Evolutionary conservation across 305 asterid species (phyloP).

Genomic region (Plantago coronopus): DNA sequence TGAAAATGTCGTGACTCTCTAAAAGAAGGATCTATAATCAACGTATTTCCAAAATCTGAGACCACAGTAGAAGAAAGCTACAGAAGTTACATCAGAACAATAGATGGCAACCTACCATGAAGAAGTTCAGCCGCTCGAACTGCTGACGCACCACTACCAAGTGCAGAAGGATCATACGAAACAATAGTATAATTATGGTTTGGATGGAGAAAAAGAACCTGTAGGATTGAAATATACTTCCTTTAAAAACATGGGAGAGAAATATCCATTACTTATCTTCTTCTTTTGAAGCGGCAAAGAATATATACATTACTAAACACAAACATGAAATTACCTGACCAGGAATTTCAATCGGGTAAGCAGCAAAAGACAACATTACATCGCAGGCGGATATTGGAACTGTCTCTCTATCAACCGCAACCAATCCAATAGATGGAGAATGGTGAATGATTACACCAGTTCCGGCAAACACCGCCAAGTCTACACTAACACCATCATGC

Average conservation of each 20-base stretch:
- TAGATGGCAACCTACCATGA: background rate
- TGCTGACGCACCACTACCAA: slow-evolving; percentile 74
- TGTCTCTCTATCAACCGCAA: slow-evolving; percentile 29
- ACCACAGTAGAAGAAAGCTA: slow-evolving; percentile 1
- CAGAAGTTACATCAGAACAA: slow-evolving; percentile 7
- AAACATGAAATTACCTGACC: slow-evolving; percentile 64
- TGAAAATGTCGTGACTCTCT: background rate
- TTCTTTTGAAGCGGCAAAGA: too few species aligned
- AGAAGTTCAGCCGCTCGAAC: slow-evolving; percentile 66
- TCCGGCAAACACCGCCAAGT: slow-evolving; percentile 88
- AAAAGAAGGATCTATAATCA: background rate
- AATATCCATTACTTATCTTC: too few species aligned
- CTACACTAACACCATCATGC: slow-evolving; percentile 97
- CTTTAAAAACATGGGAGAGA: slow-evolving; percentile 19
- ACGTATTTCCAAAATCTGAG: background rate
- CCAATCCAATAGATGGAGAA: slow-evolving; percentile 84
- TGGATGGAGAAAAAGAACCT: slow-evolving; percentile 97
- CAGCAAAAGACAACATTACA: slow-evolving; percentile 47
- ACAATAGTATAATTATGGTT: slow-evolving; percentile 91
- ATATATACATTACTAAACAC: slow-evolving; percentile 16
- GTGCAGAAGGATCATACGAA: slow-evolving; percentile 84
- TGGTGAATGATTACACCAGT: slow-evolving; percentile 85
- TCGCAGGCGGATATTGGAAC: too few species aligned
- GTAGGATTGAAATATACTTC: slow-evolving; percentile 20
- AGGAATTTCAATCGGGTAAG: slow-evolving; percentile 94